Conservation (phyloP, 83 land plant genomes). For the Picea mariana region DNA sequence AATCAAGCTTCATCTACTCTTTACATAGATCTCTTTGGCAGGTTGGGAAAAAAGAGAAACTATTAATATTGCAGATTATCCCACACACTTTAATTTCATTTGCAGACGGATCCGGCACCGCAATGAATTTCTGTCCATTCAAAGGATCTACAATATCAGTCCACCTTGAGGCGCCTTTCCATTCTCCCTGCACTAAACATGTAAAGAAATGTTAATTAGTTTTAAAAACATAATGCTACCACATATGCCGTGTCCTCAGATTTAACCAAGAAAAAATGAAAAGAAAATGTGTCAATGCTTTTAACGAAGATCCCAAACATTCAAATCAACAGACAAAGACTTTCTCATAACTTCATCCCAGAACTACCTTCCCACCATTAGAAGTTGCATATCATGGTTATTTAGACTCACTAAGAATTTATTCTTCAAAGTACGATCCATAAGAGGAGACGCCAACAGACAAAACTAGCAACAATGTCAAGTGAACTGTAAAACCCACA, state of each 20-base stretch:
- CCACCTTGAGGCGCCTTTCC: slow-evolving; percentile 62
- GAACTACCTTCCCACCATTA: neutral
- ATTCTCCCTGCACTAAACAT: slow-evolving; percentile 81
- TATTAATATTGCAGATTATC: neutral
- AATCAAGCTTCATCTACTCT: neutral
- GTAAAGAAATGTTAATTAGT: neutral
- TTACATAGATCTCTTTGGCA: neutral
- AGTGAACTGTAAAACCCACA: neutral
- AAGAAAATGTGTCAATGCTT: neutral
- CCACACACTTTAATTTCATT: slow-evolving; percentile 57
- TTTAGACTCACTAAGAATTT: neutral
- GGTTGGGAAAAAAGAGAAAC: neutral
- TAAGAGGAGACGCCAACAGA: neutral
- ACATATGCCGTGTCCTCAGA: neutral
- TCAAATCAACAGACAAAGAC: neutral
- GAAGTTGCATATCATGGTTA: neutral
- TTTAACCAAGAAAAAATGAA: neutral
- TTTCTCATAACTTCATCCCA: neutral
- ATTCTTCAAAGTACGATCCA: neutral
- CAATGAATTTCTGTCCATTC: slow-evolving; percentile 88
- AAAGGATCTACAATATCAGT: slow-evolving; percentile 74
- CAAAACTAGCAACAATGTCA: neutral
- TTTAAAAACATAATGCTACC: neutral
- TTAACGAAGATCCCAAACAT: slow-evolving; percentile 5
- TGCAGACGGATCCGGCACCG: slow-evolving; percentile 68